phyloP scores from a whole-genome alignment of 768 basidiomycete genomes.

The Boletellus ananas region DNA sequence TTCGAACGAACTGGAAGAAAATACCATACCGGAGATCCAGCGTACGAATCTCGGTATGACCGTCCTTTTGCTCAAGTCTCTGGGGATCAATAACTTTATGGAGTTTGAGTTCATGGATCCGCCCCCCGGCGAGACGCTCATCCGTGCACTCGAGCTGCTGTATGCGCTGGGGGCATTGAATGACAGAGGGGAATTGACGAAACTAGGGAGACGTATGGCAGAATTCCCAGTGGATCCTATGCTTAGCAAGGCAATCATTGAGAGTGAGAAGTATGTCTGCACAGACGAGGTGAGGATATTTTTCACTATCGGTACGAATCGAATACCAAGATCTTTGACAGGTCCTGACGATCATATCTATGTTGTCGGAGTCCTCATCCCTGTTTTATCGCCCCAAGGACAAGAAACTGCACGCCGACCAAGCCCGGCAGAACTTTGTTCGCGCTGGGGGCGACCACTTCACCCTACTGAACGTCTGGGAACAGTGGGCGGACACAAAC shows the following conservation, averaged over 20 bases:
- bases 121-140: conserved; percentile 95
- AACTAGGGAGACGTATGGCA: conserved; percentile 94
- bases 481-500: conserved; percentile 98
- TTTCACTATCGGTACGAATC: background rate
- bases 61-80: conserved; percentile 89
- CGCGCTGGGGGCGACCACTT: conserved; percentile 97
- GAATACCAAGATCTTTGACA: conserved; percentile 25
- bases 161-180: conserved; percentile 97
- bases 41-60: conserved; percentile 97
- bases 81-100: conserved; percentile 97
- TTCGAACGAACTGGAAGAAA: conserved; percentile 91
- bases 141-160: conserved; percentile 87
- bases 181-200: conserved; percentile 95
- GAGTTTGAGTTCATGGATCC: conserved; percentile 99
- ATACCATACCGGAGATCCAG: conserved; percentile 98
- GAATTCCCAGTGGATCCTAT: conserved; percentile 99
- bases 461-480: conserved; percentile 95
- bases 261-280: conserved; percentile 89
- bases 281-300: conserved; percentile 82
- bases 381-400: conserved; percentile 97
- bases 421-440: conserved; percentile 95
- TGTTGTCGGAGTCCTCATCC: conserved; percentile 94
- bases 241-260: conserved; percentile 93
- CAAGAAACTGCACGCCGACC: conserved; percentile 96
- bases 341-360: conserved; percentile 95